Evolutionary conservation across 192 early-diverging fungal genomes (phyloP), one percentile per base, ranked within the genome.

Genomic region (Coemansia sp.): DNA sequence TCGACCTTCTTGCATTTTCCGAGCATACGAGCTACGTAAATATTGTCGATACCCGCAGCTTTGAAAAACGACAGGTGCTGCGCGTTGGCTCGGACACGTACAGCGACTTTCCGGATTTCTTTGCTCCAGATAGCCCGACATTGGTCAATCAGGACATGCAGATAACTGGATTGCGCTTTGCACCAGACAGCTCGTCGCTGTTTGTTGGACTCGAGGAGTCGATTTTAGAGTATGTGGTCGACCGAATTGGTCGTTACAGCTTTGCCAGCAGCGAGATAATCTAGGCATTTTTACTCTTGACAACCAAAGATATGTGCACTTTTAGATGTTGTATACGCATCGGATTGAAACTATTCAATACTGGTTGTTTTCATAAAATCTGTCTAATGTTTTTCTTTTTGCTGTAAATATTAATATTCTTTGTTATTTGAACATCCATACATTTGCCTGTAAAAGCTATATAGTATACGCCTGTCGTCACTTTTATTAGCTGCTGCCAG

Each of bases 181-280:
- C 93, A 29, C 87, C 92, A 13, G 92, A 94, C 65, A 91, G 91
- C 76, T 84, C 86, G 65, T 83, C 83, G 14, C 75, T 93, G 55
- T 98, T 94, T 85, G 93, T 96, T 59, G 95, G 94, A 3, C 67
- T 92, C n/a, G 94, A 97, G 58, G 83, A 85, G 64, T 83, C 84
- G 26, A 89, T 97, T 11, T 74, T 93, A 18, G 92, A 96, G 66
- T 95, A 88, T 65, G 75, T 86, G 16, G 88, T 97, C 18, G 92
- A 97, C 56, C 89, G 90, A 4, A 75, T 89, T 45, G 83, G 77
- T 9, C 83, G 94, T 24, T 74, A 94, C 57, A 88, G 90, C 61
- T 97, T 97, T 66, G 85, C 92, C 3, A 83, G 84, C 57, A 93
- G 90, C 18, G 86, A 88, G 35, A 80, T 93, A 41, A 83, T 93